Conservation (phyloP, 176 grass and related monocot species). For the Panicum miliaceum region DNA sequence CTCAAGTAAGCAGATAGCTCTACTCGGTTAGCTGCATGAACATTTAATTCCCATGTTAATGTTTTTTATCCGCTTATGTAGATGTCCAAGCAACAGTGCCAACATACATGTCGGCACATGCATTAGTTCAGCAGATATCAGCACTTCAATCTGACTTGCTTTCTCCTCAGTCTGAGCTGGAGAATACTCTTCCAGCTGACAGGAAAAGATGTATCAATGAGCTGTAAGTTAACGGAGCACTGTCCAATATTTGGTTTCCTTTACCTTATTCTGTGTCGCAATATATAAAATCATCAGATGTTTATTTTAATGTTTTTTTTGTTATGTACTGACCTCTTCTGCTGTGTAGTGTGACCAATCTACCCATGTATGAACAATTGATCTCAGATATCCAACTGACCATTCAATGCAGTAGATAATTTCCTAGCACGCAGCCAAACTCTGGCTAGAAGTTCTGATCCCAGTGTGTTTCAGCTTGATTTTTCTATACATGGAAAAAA, state of each 20-base stretch:
- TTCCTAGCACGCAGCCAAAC: slow-evolving; percentile 16
- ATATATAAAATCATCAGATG: neutral
- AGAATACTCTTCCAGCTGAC: slow-evolving; percentile 85
- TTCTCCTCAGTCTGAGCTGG: slow-evolving; percentile 93
- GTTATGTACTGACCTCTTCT: slow-evolving; percentile 21
- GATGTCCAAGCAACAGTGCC: slow-evolving; percentile 74
- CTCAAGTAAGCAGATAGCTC: slow-evolving; percentile 64
- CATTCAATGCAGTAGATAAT: neutral
- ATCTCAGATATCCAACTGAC: neutral
- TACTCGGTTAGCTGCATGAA: neutral
- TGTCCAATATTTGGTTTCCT: slow-evolving; percentile 16
- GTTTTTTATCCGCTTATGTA: slow-evolving; percentile 36
- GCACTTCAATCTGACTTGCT: slow-evolving; percentile 80
- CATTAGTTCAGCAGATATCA: slow-evolving; percentile 93
- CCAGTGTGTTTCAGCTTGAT: slow-evolving; percentile 9
- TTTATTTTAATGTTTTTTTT: slow-evolving; percentile 21
- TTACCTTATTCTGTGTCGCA: slow-evolving; percentile 23
- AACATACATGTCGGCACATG: slow-evolving; percentile 90
- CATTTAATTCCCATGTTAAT: slow-evolving; percentile 27
- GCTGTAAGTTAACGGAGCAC: slow-evolving; percentile 60
- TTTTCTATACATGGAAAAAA: neutral
- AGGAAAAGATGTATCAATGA: slow-evolving; percentile 96
- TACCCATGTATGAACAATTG: slow-evolving; percentile 31
- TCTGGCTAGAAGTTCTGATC: neutral
- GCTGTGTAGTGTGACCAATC: neutral